Evolutionary conservation across 345 rosid species (phyloP), one percentile per base, ranked within the genome.

Genomic region (Conringia planisiliqua): DNA sequence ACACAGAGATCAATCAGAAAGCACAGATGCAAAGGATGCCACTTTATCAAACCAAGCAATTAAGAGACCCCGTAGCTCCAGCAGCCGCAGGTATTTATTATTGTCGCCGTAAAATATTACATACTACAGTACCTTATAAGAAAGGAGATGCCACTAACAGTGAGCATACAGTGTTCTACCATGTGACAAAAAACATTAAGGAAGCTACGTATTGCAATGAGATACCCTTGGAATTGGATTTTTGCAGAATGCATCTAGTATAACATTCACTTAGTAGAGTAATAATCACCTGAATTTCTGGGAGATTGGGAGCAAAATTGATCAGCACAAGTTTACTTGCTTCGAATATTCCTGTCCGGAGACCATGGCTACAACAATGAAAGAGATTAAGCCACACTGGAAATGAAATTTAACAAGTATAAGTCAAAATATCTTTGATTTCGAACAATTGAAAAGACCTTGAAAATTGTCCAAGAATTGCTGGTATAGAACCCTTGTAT

Each of bases 301-400:
- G 92, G 62, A 95, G 90, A 43, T 83, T 86, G 20, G 99, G 99
- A 40, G 99, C 96, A 63, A 95, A 83, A 81, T 95, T 95, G 70
- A 88, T 82, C 77, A 95, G 76, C 74, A 92, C 76, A 54, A 89
- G 91, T 83, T 92, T 95, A 65, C 91, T 86, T 59, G 90, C 98
- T 89, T 95, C 99, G 30, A 83, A 90, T 71, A 95, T 85, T 82
- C 98, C 99, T 27, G 99, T 95, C 72, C 99, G 88, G 78, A 95
- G 81, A 50, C 97, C 98, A 82, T 93, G 97, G 79, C 98, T 93
- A 75, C 68, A 77, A 75, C 43, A 30, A 62, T n/a, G 38, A 75
- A 63, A 66, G 55, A 80, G 60, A 46, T 56, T 38, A 56, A 32
- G 69, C 42, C 47, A 62, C 32, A 61, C 29, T 50, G 14, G 24